These are phyloP conservation scores for Alnus glutinosa DNA, from an alignment of 306 rosid species.

Conservation along the genomic window DNA sequence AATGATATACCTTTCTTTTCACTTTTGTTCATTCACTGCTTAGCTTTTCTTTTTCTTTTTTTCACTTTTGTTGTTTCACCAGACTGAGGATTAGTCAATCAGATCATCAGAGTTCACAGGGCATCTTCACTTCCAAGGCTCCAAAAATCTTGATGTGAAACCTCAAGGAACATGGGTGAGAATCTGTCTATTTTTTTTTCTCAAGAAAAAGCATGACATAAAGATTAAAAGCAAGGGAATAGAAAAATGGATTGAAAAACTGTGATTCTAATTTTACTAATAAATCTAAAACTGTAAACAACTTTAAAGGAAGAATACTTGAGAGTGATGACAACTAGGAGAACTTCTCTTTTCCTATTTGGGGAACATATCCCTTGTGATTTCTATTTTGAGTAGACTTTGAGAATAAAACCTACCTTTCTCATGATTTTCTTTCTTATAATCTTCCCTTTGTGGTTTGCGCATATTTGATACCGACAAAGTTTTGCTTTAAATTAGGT, in stretches of 20 bases:
- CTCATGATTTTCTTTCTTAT: not conserved
- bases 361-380: not conserved
- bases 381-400: not conserved
- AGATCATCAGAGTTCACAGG: not conserved
- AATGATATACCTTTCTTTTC: conserved; percentile 2
- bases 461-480: no score
- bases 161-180: not conserved
- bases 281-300: not conserved
- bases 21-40: conserved; percentile 10
- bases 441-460: not conserved
- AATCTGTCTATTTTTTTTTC: not conserved
- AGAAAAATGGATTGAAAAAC: no score
- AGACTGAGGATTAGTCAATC: conserved; percentile 18
- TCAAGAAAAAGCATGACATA: not conserved
- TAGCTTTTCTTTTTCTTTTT: conserved; percentile 3
- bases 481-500: no score
- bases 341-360: not conserved
- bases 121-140: not conserved
- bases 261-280: not conserved
- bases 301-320: not conserved
- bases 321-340: not conserved
- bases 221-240: not conserved
- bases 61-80: conserved; percentile 3
- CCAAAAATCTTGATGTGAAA: not conserved
- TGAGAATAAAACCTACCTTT: not conserved